Percentiles rank a stretch among this genome's conserved stretches.
Evolutionary conservation across 75 land plant genomes (phyloP).

Genomic region (Cupressus sempervirens): DNA sequence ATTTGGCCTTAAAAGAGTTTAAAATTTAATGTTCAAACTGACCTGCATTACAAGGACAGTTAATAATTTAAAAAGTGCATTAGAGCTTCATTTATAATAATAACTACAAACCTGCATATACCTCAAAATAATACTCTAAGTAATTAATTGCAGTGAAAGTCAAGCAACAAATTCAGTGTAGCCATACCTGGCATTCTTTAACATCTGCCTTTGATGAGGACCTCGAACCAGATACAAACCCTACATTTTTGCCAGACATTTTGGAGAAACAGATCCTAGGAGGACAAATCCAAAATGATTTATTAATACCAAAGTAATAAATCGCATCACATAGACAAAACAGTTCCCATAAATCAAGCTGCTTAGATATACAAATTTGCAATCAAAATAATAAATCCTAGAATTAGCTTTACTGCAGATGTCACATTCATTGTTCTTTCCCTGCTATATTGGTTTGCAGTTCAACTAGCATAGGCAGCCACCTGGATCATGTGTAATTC

Average conservation of each 20-base stretch:
- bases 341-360: neutral
- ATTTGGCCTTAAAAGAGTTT: neutral
- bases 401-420: neutral
- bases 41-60: neutral
- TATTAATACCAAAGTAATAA: neutral
- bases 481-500: neutral
- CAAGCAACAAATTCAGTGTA: neutral
- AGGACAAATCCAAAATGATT: neutral
- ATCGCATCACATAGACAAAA: neutral
- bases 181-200: conserved; percentile 9
- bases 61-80: neutral
- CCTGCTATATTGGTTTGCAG: neutral
- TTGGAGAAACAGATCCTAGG: neutral
- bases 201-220: neutral
- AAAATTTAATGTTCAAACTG: neutral
- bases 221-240: conserved; percentile 9
- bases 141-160: neutral
- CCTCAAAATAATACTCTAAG: neutral
- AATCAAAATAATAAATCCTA: neutral
- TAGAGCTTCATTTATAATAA: neutral
- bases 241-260: neutral
- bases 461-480: neutral
- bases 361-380: neutral
- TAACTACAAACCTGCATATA: neutral
- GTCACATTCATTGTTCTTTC: neutral